Evolutionary conservation across 1,139 yeast genomes (phyloP), one percentile per base, ranked within the genome.

Genomic region (Debaryomyces robertsiae): DNA sequence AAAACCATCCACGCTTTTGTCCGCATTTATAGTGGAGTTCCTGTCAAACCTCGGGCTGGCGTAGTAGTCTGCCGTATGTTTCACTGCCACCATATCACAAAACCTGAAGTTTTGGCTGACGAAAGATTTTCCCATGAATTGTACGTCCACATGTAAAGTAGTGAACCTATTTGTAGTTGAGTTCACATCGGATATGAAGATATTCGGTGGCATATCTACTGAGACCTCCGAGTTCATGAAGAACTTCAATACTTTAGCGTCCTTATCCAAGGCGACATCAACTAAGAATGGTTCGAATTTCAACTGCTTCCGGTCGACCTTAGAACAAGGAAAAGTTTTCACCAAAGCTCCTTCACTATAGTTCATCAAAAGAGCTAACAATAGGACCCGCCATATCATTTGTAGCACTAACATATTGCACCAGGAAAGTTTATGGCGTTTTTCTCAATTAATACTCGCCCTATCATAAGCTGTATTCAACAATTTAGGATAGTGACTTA

Each of bases 11-110:
- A n/a, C 4, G 11, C 15, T 17, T 17, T 15, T 15, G 6, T 29
- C 5, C 13, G 9, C 10, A 30, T 11, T 16, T 4, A 15, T 15
- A 7, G 16, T 15, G 23, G n/a, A n/a, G 9, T 29, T 15, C 3
- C 9, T 17, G 6, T 28, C 27, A 24, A 17, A 63, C 10, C 71
- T 49, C 14, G 67, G 66, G 4, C 66, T 52, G 10, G 46, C 40
- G 19, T 40, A 38, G 41, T 34, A 59, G 18, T 42, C 48, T 3
- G 63, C 48, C 2, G 73, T 65, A 43, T 66, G 65, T 38, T 71
- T 71, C 16, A 70, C 77, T 7, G 70, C 61, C 5, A 72, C 52
- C 44, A 67, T 53, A 40, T 77, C 79, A 53, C 83, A 78, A 38
- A 78, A 63, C 15, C 81, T 57, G 15, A 57, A 52, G 45, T 67